Evolutionary conservation across 177 flowering plant genomes (phyloP).

Genomic region (Telopea speciosissima): DNA sequence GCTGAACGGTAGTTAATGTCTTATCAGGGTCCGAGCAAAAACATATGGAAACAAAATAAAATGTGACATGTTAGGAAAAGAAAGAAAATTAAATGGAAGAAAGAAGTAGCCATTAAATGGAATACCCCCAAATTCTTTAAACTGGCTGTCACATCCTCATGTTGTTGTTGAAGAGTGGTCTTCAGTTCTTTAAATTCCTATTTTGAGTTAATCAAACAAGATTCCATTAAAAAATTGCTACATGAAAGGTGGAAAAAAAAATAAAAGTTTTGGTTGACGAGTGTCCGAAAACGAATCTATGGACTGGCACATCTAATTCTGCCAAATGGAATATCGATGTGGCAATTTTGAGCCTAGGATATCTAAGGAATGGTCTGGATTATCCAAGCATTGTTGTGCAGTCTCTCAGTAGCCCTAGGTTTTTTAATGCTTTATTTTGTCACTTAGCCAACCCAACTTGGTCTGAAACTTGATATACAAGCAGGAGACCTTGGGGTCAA

Average conservation of each 20-base stretch:
- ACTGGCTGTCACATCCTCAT: slow-evolving; percentile 80
- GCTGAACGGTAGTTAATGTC: background rate
- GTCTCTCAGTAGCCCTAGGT: too few species aligned
- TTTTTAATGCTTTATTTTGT: too few species aligned
- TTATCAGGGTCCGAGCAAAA: background rate
- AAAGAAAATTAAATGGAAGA: background rate
- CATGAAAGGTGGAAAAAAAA: background rate
- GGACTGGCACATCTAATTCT: too few species aligned
- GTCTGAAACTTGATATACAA: too few species aligned
- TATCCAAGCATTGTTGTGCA: too few species aligned
- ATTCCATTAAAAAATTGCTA: background rate
- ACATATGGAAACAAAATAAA: background rate
- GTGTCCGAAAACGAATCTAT: too few species aligned
- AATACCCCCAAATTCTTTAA: slow-evolving; percentile 63
- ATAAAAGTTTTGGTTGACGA: too few species aligned
- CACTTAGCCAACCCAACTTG: too few species aligned
- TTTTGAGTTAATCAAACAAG: slow-evolving; percentile 8
- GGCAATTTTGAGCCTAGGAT: too few species aligned
- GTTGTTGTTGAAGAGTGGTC: slow-evolving; percentile 84
- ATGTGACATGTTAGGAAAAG: background rate
- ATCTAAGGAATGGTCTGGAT: too few species aligned
- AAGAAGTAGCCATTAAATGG: background rate
- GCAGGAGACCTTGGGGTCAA: too few species aligned
- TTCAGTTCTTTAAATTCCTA: slow-evolving; percentile 90
- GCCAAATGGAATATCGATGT: too few species aligned